Evolutionary conservation across 176 grass and related monocot genomes (phyloP), one percentile per base, ranked within the genome.

Genomic region (Aegilops tauschii): DNA sequence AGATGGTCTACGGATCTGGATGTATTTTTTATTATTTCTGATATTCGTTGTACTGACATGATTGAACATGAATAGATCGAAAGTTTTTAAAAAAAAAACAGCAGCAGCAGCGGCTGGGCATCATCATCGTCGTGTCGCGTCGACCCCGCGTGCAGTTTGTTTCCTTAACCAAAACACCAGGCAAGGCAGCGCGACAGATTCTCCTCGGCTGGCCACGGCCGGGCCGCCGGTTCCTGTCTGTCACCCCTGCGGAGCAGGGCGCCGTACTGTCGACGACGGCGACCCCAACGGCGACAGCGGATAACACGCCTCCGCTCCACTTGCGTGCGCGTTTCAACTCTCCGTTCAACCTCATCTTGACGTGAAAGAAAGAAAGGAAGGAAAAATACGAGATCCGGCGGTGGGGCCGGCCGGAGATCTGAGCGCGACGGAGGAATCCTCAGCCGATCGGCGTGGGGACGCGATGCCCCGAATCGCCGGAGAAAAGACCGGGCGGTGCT

Each of bases 391-490:
- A 71, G 73, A 90, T 90, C 84, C 20, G 17, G 3, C 11, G 39
- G 42, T 73, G 72, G 83, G 84, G 58, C 84, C 89, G 7, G 47
- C 76, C 28, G 73, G 52, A 90, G 92, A 94, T 87, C 84, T 20
- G 83, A 87, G 73, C 29, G 64, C 36, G 87, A 88, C 65, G 73
- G 78, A 85, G 73, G 81, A 85, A 87, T 94, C 86, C 61, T 86
- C 69, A 16, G 84, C 73, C 39, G 50, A 21, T 67, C 32, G 66
- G 8, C 9, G 67, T 16, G 52, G 61, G 59, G 17, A 32, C 23
- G 61, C 86, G 93, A 88, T 90, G 88, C 83, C 86, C 87, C 64
- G 61, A 64, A 69, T 62, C 69, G 76, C 82, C 40, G 23, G 72
- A 11, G 61, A 75, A 23, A 12, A 69, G 68, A 82, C 72, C 75